Evolutionary conservation across 2,329 filamentous ascomycete genomes (phyloP).

Genomic region (Diaporthe vaccinii): DNA sequence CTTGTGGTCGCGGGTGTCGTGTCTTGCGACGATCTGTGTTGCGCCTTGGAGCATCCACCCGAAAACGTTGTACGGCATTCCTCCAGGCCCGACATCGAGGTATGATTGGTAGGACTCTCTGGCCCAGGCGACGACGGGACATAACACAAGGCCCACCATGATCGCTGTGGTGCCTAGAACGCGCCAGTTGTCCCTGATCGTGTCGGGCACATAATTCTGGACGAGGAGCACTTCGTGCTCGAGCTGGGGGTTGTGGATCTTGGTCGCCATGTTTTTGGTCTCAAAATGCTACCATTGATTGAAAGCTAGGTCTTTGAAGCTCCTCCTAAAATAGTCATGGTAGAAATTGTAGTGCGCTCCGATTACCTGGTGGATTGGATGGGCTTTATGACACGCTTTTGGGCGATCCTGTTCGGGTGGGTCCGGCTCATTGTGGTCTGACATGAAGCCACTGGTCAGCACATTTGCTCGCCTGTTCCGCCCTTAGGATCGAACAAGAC

Average conservation of each 20-base stretch:
- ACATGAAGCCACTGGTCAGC: conserved; percentile 36
- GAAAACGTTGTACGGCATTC: conserved; percentile 56
- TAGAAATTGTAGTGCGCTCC: background rate
- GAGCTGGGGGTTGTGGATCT: conserved; percentile 21
- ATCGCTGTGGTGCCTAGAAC: conserved; percentile 33
- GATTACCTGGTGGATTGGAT: background rate
- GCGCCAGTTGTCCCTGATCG: conserved; percentile 36
- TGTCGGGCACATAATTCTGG: conserved; percentile 33
- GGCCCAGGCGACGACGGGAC: conserved; percentile 44
- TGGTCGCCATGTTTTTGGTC: background rate
- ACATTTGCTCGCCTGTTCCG: conserved; percentile 6
- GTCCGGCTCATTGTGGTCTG: conserved; percentile 30
- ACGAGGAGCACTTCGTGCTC: conserved; percentile 31
- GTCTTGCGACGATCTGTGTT: conserved; percentile 50
- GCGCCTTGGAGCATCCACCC: conserved; percentile 56
- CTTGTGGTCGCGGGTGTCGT: conserved; percentile 50
- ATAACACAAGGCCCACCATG: conserved; percentile 33
- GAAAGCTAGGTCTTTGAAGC: background rate
- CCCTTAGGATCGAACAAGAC: conserved; percentile 1
- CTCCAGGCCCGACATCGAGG: conserved; percentile 58
- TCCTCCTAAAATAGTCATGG: no score
- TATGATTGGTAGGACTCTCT: conserved; percentile 53
- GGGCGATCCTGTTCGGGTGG: conserved; percentile 7
- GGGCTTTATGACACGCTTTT: background rate
- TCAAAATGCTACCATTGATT: background rate